Base-by-base conservation (phyloP, 306 rosid genomes). In the Prunus kanzakura region DNA sequence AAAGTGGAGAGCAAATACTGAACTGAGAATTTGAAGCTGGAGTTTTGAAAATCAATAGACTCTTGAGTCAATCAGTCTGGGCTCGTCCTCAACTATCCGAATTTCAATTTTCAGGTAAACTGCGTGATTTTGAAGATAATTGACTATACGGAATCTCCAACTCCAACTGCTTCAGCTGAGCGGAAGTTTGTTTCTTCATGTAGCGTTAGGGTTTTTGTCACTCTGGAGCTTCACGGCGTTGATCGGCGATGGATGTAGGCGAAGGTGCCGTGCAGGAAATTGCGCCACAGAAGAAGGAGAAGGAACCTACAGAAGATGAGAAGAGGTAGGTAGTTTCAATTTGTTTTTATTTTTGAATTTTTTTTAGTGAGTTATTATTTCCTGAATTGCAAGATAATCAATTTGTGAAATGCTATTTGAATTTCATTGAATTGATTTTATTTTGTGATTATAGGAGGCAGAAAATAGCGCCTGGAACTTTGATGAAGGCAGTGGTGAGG, bases 401-500 rank as follows among this genome's bases (percentile, higher is more conserved):
- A 60, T 32, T 8, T n/a, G 8, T 16, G 56, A 49, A 54, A 73
- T 64, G 29, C 55, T 80, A 25, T 23, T 64, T 52, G 64, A 55
- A 65, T 32, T 50, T 25, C 18, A 4, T 54, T 15, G 11, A 13
- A 56, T 76, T 73, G 35, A 70, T 82, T 78, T 50, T 70, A 19
- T 64, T 38, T 75, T 76, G 73, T 74, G 38, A 60, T 41, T 22
- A 69, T 71, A 92, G 99, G 96, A 95, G 85, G 85, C 78, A 75
- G 87, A 95, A 88, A 85, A 86, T 95, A 75, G 89, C 76, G 64
- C 90, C 96, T 18, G 98, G 97, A 78, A 89, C 92, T 80, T 80
- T 95, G 92, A 90, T 92, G 97, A 95, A 95, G 87, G 98, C 99
- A 29, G 29, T 87, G 87, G 49, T 95, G 61, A 91, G 93, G 84